Conservation (phyloP, 495 filamentous ascomycete genomes). For the Amniculicola lignicola region DNA sequence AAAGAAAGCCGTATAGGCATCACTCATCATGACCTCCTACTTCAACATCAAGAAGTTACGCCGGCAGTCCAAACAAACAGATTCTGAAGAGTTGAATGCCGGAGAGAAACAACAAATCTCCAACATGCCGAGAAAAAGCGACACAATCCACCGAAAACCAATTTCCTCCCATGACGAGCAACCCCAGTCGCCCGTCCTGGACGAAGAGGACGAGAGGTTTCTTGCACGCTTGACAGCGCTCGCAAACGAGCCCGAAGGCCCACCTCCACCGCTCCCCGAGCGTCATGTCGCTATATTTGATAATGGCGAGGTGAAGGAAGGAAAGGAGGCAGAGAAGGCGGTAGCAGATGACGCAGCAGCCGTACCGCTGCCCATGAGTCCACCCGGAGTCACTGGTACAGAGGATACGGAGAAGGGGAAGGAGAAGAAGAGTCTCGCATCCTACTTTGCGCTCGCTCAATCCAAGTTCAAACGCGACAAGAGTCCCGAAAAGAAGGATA, state of each 20-base stretch:
- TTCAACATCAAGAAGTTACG: constrained; percentile 35
- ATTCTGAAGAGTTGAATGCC: neutral
- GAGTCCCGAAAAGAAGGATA: constrained; percentile 15
- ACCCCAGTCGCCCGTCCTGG: constrained; percentile 37
- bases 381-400: constrained; percentile 7
- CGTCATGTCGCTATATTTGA: constrained; percentile 33
- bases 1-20: too few relatives aligned
- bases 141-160: too few relatives aligned
- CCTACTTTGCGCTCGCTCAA: constrained; percentile 26
- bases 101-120: neutral
- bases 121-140: too few relatives aligned
- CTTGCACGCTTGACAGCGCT: constrained; percentile 38
- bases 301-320: constrained; percentile 33
- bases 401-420: neutral
- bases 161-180: constrained; percentile 25
- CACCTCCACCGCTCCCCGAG: constrained; percentile 30
- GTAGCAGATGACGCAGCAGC: constrained; percentile 29
- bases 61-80: constrained; percentile 32
- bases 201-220: constrained; percentile 42
- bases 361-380: constrained; percentile 34
- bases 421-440: constrained; percentile 27
- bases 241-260: constrained; percentile 27
- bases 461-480: constrained; percentile 16
- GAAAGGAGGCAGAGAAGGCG: constrained; percentile 27
- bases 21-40: too few relatives aligned